Percentiles rank a stretch among this genome's conserved stretches.
Conservation (phyloP, 176 grass and related monocot genomes). For the Juncus inflexus region DNA sequence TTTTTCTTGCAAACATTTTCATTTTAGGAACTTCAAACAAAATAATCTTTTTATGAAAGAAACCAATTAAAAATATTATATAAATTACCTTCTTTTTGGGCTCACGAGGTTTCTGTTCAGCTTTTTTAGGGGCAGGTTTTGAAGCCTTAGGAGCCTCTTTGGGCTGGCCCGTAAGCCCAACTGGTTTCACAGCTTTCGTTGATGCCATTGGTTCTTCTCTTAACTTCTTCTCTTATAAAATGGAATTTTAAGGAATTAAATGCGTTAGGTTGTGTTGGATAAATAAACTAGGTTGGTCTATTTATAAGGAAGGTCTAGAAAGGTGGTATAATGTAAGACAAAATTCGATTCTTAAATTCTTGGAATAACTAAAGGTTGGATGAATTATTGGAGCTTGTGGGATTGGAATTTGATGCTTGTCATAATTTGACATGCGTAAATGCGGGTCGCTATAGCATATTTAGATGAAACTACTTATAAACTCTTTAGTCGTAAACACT, state of each 20-base stretch:
- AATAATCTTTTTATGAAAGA: no score
- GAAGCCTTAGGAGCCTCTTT: conserved; percentile 44
- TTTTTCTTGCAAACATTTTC: no score
- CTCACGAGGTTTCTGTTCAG: conserved; percentile 62
- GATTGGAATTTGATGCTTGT: conserved; percentile 15
- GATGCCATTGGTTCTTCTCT: conserved; percentile 50
- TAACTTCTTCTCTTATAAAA: neutral
- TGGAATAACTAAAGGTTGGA: conserved; percentile 52
- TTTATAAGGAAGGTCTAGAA: conserved; percentile 48
- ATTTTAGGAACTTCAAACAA: no score
- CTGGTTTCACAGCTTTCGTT: conserved; percentile 47
- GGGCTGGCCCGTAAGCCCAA: conserved; percentile 38
- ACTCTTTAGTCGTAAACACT: no score
- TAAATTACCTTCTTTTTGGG: conserved; percentile 68
- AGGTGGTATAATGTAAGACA: conserved; percentile 3
- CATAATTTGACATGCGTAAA: neutral
- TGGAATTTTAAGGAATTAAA: conserved; percentile 26
- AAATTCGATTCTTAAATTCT: conserved; percentile 29
- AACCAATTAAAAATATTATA: no score
- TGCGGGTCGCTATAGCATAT: conserved; percentile 12
- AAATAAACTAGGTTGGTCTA: conserved; percentile 23
- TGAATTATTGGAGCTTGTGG: conserved; percentile 75
- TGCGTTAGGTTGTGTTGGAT: conserved; percentile 31
- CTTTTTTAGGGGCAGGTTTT: conserved; percentile 69
- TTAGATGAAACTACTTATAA: conserved; percentile 11